These are phyloP conservation scores for Epichloe sp. DNA, from an alignment of 2,329 filamentous ascomycete species.

Conservation along the genomic window DNA sequence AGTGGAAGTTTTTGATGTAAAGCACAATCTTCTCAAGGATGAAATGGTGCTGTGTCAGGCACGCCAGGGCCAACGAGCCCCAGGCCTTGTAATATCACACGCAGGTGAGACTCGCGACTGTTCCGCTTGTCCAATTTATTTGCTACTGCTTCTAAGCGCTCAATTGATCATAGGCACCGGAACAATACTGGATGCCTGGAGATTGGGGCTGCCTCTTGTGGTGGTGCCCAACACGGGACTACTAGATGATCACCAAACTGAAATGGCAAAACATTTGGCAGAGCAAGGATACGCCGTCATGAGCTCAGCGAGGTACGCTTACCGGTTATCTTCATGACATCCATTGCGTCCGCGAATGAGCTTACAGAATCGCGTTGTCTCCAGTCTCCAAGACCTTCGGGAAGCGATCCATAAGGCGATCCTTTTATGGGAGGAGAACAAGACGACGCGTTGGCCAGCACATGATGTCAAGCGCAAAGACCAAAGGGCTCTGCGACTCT, in stretches of 20 bases:
- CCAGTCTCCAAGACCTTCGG: conserved; percentile 20
- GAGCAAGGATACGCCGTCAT: conserved; percentile 64
- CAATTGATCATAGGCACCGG: conserved; percentile 54
- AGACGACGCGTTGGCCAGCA: conserved; percentile 20
- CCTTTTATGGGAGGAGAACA: conserved; percentile 23
- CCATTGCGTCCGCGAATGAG: not conserved
- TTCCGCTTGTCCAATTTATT: no score
- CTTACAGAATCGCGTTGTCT: no score
- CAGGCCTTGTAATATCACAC: conserved; percentile 76
- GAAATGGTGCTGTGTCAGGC: conserved; percentile 43
- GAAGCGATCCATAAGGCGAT: conserved; percentile 24
- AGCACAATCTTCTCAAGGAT: conserved; percentile 22
- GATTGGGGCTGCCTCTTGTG: conserved; percentile 62
- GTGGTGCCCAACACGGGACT: conserved; percentile 77
- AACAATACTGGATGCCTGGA: conserved; percentile 72
- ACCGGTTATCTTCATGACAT: not conserved
- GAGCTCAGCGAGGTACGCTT: conserved; percentile 47
- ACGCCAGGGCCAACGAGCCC: conserved; percentile 30
- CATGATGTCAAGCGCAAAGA: conserved; percentile 11
- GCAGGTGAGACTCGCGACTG: conserved; percentile 48
- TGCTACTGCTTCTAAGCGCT: not conserved
- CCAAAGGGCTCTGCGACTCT: conserved; percentile 15
- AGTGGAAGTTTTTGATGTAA: conserved; percentile 20
- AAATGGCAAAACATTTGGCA: conserved; percentile 68
- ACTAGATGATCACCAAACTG: conserved; percentile 81